Evolutionary conservation across 495 filamentous ascomycete genomes (phyloP), one percentile per base, ranked within the genome.

Genomic region (Aspergillus carlsbadensis): DNA sequence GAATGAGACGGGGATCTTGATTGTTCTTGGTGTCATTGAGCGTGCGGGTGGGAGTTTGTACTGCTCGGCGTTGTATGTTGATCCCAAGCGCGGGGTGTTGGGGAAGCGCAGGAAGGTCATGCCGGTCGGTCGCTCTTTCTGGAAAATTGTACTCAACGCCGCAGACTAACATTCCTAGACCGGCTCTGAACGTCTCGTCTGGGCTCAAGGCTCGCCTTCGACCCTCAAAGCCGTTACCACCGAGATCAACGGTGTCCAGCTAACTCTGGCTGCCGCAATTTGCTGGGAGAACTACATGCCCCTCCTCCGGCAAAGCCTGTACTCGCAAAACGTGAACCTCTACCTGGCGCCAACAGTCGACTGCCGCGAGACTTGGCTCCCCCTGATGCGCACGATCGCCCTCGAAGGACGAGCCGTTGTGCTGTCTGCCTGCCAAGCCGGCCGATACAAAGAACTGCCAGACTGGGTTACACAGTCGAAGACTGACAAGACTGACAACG

Each of bases 211-310:
- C 15, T 88, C 87, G 0, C 80, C 92, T 0, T 82, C 85, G 0
- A 92, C 91, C 1, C 82, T 98, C 26, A 84, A 84, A 51, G 93
- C 92, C 0, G 79, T 97, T 1, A 89, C 84, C 18, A 92, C 92
- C 1, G 81, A 76, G n/a, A 87, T 98, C 57, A 82, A 84, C 18
- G 90, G 88, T 18, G 83, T 93, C 13, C 83, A 81, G 41, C 71
- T 98, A 17, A 91, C 86, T 14, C 73, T 96, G 6, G 93, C 85
- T 0, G 84, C 90, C 0, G 93, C 92, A 1, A 95, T 98, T 39
- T 98, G 93, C 75, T 98, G 93, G 93, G 93, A 98, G 71, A 97
- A 91, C 60, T 96, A 90, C 66, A 98, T 98, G 93, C 93, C 93
- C 0, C 74, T 97, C 17, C 79, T 98, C 1, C 77, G 88, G 8